Evolutionary conservation across 75 land plant species (phyloP).

Genomic region (Pseudotsuga menziesii): DNA sequence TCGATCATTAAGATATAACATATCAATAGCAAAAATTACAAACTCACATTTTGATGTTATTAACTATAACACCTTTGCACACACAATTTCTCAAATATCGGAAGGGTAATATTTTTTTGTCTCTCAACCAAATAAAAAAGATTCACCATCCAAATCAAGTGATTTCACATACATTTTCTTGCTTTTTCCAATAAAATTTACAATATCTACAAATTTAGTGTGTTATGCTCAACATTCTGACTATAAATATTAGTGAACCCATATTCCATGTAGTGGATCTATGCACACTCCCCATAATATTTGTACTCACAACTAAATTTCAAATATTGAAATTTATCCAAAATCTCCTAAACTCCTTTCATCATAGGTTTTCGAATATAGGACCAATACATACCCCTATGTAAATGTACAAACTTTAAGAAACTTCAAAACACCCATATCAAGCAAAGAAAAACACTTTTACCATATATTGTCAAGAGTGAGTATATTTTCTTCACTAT

Average conservation of each 20-base stretch:
- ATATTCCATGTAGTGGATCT: slow-evolving; percentile 73
- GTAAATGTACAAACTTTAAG: slow-evolving; percentile 67
- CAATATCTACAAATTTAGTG: slow-evolving; percentile 91
- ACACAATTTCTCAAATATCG: too few relatives aligned
- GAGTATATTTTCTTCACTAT: slow-evolving; percentile 86
- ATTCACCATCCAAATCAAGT: too few relatives aligned
- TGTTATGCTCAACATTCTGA: slow-evolving; percentile 92
- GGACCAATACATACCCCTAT: slow-evolving; percentile 90
- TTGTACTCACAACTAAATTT: slow-evolving; percentile 21
- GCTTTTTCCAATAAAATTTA: slow-evolving; percentile 18
- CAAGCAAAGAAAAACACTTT: slow-evolving; percentile 62
- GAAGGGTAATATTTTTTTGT: too few relatives aligned
- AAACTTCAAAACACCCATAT: slow-evolving; percentile 66
- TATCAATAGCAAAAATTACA: too few relatives aligned
- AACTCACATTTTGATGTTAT: too few relatives aligned
- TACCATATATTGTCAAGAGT: slow-evolving; percentile 80
- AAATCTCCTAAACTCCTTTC: slow-evolving; percentile 77
- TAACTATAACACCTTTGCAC: too few relatives aligned
- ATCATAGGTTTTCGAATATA: slow-evolving; percentile 96
- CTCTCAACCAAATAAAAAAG: too few relatives aligned
- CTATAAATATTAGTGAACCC: not conserved
- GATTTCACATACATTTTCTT: too few relatives aligned
- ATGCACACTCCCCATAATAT: slow-evolving; percentile 93
- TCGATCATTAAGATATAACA: too few relatives aligned
- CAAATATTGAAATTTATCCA: slow-evolving; percentile 87